These are phyloP conservation scores for Cnidoscolus chayamansa DNA, from an alignment of 441 rosid genomes.

Conservation along the genomic window DNA sequence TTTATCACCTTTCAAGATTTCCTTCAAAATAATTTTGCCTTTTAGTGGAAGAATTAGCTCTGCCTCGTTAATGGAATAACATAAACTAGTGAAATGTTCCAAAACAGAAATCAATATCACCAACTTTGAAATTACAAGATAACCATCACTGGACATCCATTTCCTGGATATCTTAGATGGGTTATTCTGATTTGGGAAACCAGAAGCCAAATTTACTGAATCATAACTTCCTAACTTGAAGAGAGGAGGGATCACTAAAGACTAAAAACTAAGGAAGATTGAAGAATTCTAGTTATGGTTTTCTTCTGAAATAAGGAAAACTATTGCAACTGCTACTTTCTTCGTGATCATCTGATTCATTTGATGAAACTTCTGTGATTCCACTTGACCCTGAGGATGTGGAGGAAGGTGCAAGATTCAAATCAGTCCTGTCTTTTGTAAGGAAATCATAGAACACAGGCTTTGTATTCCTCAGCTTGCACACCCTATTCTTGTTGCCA, in stretches of 20 bases:
- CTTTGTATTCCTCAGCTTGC: conserved; percentile 32
- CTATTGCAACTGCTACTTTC: conserved; percentile 78
- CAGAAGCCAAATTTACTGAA: conserved; percentile 33
- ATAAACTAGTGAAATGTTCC: not conserved
- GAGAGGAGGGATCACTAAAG: not conserved
- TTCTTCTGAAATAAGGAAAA: conserved; percentile 48
- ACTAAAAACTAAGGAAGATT: not conserved
- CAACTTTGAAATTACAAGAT: conserved; percentile 18
- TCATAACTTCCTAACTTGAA: conserved; percentile 17
- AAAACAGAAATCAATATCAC: conserved; percentile 9
- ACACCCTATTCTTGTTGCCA: conserved; percentile 33
- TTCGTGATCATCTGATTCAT: conserved; percentile 54
- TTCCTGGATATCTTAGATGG: conserved; percentile 28
- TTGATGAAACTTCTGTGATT: conserved; percentile 27
- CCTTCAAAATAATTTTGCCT: conserved; percentile 28
- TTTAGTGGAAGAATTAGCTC: conserved; percentile 17
- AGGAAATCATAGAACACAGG: conserved; percentile 82
- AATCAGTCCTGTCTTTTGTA: conserved; percentile 51
- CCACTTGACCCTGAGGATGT: conserved; percentile 57
- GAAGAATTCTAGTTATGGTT: conserved; percentile 38
- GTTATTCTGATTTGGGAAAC: conserved; percentile 33
- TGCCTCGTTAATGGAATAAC: conserved; percentile 18
- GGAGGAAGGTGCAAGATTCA: conserved; percentile 62
- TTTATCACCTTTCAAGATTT: conserved; percentile 15
- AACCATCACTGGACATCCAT: conserved; percentile 13